Evolutionary conservation across 768 basidiomycete species (phyloP).

Genomic region (Leccinum subgranulosum): DNA sequence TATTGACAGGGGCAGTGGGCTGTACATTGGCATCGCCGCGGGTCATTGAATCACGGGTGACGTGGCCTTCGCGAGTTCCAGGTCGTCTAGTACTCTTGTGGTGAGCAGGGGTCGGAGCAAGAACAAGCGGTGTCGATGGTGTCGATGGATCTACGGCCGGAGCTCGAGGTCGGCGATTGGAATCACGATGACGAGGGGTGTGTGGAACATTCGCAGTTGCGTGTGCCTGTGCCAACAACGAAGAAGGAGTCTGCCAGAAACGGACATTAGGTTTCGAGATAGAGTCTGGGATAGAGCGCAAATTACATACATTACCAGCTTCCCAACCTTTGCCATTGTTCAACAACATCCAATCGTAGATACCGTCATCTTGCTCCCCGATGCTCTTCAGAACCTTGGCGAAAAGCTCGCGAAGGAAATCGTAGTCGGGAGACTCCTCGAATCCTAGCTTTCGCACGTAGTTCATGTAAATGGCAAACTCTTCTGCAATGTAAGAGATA

Average conservation of each 20-base stretch:
- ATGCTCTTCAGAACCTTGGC: slow-evolving; percentile 84
- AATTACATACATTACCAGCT: slow-evolving; percentile 66
- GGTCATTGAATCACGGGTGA: slow-evolving; percentile 45
- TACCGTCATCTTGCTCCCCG: slow-evolving; percentile 86
- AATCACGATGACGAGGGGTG: slow-evolving; percentile 51
- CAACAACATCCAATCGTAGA: slow-evolving; percentile 96
- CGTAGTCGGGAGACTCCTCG: slow-evolving; percentile 96
- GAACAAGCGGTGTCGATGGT: slow-evolving; percentile 56
- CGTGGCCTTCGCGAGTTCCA: slow-evolving; percentile 44
- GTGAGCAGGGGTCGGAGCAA: slow-evolving; percentile 64
- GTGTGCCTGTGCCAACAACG: slow-evolving; percentile 48
- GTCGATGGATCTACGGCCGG: slow-evolving; percentile 55
- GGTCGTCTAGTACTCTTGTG: slow-evolving; percentile 56
- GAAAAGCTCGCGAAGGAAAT: slow-evolving; percentile 95
- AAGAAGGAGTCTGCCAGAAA: slow-evolving; percentile 39
- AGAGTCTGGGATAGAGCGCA: background rate
- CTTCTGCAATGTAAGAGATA: slow-evolving; percentile 47
- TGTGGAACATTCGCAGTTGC: slow-evolving; percentile 55
- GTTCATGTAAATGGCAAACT: slow-evolving; percentile 98
- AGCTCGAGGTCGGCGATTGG: slow-evolving; percentile 46
- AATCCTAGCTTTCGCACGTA: slow-evolving; percentile 98
- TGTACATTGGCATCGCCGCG: slow-evolving; percentile 56
- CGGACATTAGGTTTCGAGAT: background rate
- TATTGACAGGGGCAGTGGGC: slow-evolving; percentile 60
- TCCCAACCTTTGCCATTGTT: slow-evolving; percentile 97